Percentiles rank a stretch among this genome's conserved stretches.
Conservation (phyloP, 257 asterid species). For the Solanum arcanum region DNA sequence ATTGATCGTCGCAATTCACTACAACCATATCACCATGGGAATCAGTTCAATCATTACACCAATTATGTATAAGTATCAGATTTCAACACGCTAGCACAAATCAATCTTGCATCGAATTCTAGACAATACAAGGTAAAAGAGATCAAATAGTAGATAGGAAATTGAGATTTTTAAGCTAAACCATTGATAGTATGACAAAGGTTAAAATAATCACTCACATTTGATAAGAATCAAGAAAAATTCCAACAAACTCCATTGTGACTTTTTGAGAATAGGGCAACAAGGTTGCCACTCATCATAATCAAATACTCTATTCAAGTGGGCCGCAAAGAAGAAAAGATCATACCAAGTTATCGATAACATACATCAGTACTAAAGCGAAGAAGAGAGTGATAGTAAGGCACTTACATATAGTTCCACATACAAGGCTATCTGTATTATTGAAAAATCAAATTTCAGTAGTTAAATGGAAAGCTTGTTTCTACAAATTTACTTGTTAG, state of each 20-base stretch:
- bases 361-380: neutral
- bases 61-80: too few relatives aligned
- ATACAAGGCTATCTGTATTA: conserved; percentile 61
- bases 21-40: too few relatives aligned
- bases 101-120: too few relatives aligned
- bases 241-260: conserved; percentile 25
- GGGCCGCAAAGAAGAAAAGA: conserved; percentile 27
- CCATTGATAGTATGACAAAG: conserved; percentile 71
- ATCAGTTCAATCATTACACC: too few relatives aligned
- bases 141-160: conserved; percentile 44
- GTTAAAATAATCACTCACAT: conserved; percentile 53
- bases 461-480: neutral
- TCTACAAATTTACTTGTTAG: too few relatives aligned
- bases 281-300: conserved; percentile 79
- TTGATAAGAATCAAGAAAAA: conserved; percentile 7
- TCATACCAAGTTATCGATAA: neutral
- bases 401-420: conserved; percentile 73
- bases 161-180: conserved; percentile 72
- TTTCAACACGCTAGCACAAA: too few relatives aligned
- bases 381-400: neutral
- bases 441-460: conserved; percentile 4
- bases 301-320: conserved; percentile 81
- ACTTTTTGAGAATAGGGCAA: conserved; percentile 45
- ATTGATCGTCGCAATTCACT: too few relatives aligned
- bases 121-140: neutral